phyloP scores from a whole-genome alignment of 129 eudicot genomes.

The Lactuca saligna region DNA sequence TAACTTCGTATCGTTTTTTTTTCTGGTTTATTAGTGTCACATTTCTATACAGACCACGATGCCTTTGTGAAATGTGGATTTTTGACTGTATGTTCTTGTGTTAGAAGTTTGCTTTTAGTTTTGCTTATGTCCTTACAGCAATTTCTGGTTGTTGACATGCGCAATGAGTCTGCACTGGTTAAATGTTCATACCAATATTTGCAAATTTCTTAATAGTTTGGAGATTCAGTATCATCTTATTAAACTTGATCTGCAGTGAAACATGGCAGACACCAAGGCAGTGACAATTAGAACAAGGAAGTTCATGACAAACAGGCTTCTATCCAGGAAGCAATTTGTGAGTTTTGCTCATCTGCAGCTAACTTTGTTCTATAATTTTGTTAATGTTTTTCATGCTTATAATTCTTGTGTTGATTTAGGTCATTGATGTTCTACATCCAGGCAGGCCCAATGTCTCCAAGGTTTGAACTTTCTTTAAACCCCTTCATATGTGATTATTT shows the following conservation, averaged over 20 bases:
- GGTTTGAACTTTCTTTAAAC: constrained; percentile 25
- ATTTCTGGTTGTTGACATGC: background rate
- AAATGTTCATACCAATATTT: background rate
- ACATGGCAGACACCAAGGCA: constrained; percentile 67
- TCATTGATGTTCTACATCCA: constrained; percentile 76
- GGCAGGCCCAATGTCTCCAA: constrained; percentile 74
- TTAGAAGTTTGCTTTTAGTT: too few species aligned
- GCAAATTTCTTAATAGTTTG: background rate
- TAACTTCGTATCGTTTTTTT: too few species aligned
- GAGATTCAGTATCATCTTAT: background rate
- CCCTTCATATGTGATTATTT: background rate
- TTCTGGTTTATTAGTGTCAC: background rate
- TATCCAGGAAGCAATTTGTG: constrained; percentile 71
- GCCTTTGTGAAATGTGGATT: background rate
- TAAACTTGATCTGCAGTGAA: constrained; percentile 16
- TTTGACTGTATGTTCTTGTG: background rate
- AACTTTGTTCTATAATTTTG: background rate
- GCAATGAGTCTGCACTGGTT: background rate
- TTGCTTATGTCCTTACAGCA: background rate
- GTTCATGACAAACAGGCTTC: constrained; percentile 83
- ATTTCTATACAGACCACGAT: background rate
- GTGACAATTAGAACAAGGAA: constrained; percentile 66
- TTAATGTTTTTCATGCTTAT: background rate
- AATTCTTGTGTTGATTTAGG: constrained; percentile 23
- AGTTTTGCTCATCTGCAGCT: constrained; percentile 7